A percentile compares a stretch with the other conserved stretches of the same genome.
phyloP scores from a whole-genome alignment of 1,284 basidiomycete genomes.

The Trichosporon inkin region DNA sequence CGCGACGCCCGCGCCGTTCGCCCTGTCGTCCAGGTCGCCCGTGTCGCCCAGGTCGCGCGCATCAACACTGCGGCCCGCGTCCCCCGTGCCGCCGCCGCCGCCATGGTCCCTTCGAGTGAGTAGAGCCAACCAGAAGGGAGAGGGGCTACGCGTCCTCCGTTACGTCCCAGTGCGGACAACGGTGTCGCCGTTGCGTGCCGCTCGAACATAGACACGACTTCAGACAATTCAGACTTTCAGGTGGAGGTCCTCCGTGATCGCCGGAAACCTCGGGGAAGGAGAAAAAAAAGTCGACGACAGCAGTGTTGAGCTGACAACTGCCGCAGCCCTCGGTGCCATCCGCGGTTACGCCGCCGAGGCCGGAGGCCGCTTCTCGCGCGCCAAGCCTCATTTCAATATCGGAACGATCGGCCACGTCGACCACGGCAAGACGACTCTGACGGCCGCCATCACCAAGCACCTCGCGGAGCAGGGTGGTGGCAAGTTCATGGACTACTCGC shows the following conservation, averaged over 20 bases:
- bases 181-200: neutral
- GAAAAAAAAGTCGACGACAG: neutral
- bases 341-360: slow-evolving; percentile 59
- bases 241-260: neutral
- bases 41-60: slow-evolving; percentile 15
- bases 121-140: neutral
- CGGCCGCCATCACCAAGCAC: slow-evolving; percentile 97
- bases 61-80: slow-evolving; percentile 6
- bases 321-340: slow-evolving; percentile 16
- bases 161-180: neutral
- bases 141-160: too few species aligned
- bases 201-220: neutral
- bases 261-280: neutral
- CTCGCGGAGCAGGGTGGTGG: slow-evolving; percentile 76
- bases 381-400: slow-evolving; percentile 95
- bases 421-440: slow-evolving; percentile 93
- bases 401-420: slow-evolving; percentile 91
- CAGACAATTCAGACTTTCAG: neutral
- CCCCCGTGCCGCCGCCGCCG: neutral
- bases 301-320: neutral
- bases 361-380: slow-evolving; percentile 67
- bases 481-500: slow-evolving; percentile 93
- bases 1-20: slow-evolving; percentile 26
- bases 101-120: slow-evolving; percentile 9
- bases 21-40: slow-evolving; percentile 22